These are phyloP conservation scores for Austroboletus festivus DNA, from an alignment of 768 basidiomycete genomes.

Conservation along the genomic window DNA sequence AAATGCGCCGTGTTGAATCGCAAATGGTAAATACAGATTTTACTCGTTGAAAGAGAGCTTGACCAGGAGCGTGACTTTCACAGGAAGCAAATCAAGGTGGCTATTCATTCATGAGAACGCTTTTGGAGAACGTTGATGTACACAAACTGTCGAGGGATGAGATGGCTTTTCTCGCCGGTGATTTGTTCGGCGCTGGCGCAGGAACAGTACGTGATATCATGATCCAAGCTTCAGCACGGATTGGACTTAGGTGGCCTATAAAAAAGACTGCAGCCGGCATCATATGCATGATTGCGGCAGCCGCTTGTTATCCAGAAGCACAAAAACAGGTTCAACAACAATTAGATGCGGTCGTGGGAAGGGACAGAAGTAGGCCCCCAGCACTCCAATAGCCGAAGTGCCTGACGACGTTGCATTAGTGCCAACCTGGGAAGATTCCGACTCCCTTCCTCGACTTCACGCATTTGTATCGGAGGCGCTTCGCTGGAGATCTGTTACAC, in stretches of 20 bases:
- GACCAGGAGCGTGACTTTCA: no score
- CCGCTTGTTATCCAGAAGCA: constrained; percentile 49
- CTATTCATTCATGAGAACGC: constrained; percentile 47
- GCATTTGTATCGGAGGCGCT: constrained; percentile 36
- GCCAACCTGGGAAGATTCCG: constrained; percentile 34
- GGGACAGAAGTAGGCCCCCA: constrained; percentile 22
- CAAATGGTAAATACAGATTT: constrained; percentile 35
- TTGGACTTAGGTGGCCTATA: background rate
- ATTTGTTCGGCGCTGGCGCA: constrained; percentile 58
- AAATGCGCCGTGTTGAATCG: constrained; percentile 41
- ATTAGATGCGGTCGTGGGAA: constrained; percentile 49
- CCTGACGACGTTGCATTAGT: constrained; percentile 16
- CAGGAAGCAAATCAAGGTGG: constrained; percentile 8
- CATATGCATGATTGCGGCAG: constrained; percentile 48
- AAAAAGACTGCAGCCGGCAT: constrained; percentile 48
- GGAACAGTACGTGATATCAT: constrained; percentile 40
- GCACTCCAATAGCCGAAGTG: background rate
- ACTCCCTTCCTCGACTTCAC: constrained; percentile 32
- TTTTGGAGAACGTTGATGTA: constrained; percentile 46
- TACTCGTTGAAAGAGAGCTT: no score
- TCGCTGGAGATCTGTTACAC: constrained; percentile 34
- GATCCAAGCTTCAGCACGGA: no score
- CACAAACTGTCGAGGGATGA: constrained; percentile 50
- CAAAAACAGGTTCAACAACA: constrained; percentile 51
- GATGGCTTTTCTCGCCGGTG: constrained; percentile 55